Evolutionary conservation across 352 stramenopile genomes (phyloP).

Genomic region (Globisporangium parvum): DNA sequence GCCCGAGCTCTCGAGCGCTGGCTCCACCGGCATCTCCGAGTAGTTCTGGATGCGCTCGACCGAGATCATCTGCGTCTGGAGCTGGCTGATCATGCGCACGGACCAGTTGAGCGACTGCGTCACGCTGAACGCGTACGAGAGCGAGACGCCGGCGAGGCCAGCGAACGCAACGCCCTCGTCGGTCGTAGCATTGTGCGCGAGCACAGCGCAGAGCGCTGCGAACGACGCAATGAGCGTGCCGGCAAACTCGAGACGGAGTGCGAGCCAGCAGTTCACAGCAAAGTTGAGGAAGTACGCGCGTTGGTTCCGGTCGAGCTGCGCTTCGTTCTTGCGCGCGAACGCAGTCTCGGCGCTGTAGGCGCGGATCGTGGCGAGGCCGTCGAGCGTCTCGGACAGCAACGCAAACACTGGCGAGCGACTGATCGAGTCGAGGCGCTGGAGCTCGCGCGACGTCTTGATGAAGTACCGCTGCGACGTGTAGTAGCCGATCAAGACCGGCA

Average conservation of each 20-base stretch:
- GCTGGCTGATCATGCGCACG: constrained; percentile 69
- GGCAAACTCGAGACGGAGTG: constrained; percentile 66
- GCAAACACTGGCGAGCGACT: constrained; percentile 93
- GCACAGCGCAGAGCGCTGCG: constrained; percentile 46
- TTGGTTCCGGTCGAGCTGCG: constrained; percentile 59
- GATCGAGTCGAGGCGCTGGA: constrained; percentile 96
- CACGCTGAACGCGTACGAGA: constrained; percentile 74
- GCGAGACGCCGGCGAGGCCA: constrained; percentile 55
- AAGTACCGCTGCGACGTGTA: constrained; percentile 90
- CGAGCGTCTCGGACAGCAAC: constrained; percentile 92
- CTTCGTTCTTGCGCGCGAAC: constrained; percentile 47
- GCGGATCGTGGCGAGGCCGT: constrained; percentile 93
- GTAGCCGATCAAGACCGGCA: constrained; percentile 64
- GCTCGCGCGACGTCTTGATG: constrained; percentile 85
- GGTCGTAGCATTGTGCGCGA: constrained; percentile 38
- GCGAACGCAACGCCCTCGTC: constrained; percentile 40
- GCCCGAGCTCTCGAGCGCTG: constrained; percentile 89
- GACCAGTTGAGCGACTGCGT: constrained; percentile 76
- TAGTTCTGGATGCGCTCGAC: constrained; percentile 75
- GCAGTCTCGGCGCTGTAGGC: constrained; percentile 52
- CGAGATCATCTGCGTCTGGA: constrained; percentile 76
- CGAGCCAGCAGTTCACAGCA: constrained; percentile 69
- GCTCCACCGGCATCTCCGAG: constrained; percentile 46
- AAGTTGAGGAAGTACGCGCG: constrained; percentile 76
- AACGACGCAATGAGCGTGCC: constrained; percentile 58